Percentiles rank a stretch among this genome's conserved stretches.
These are phyloP conservation scores for Xylaria sp. DNA, from an alignment of 2,329 filamentous ascomycete genomes.

Conservation along the genomic window DNA sequence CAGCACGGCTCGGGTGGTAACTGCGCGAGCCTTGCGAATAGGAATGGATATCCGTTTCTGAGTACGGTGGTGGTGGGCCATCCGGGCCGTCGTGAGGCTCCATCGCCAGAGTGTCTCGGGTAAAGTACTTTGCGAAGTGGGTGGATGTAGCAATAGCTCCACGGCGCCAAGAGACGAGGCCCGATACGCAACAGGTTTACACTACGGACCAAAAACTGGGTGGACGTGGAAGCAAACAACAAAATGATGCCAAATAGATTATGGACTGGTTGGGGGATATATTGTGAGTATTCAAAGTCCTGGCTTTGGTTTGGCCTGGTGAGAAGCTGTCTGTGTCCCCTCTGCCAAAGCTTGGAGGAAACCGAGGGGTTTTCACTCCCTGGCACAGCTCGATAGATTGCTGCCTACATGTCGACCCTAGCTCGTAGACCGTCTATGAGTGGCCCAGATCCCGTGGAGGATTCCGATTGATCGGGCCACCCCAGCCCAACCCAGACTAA, in stretches of 20 bases:
- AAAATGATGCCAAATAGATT: background rate
- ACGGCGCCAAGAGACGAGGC: background rate
- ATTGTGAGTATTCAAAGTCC: background rate
- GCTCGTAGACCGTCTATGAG: conserved; percentile 17
- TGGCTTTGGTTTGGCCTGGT: background rate
- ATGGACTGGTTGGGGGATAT: background rate
- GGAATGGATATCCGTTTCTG: conserved; percentile 67
- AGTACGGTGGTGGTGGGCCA: conserved; percentile 66
- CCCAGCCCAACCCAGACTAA: conserved; percentile 20
- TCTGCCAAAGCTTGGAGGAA: background rate
- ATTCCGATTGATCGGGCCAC: conserved; percentile 31
- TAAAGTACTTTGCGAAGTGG: no score
- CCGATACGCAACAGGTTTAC: background rate
- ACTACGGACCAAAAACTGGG: background rate
- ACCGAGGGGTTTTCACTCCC: conserved; percentile 24
- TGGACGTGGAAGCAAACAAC: background rate
- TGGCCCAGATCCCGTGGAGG: conserved; percentile 15
- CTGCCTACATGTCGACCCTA: conserved; percentile 26
- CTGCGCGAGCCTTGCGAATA: conserved; percentile 51
- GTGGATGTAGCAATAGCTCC: background rate
- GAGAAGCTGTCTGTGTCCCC: background rate
- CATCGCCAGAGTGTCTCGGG: conserved; percentile 32
- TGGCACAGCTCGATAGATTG: conserved; percentile 18
- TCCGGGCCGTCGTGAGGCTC: conserved; percentile 55
- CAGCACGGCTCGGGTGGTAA: conserved; percentile 42